Evolutionary conservation across 2,329 filamentous ascomycete species (phyloP), one percentile per base, ranked within the genome.

Genomic region (Aspergillus sp.): DNA sequence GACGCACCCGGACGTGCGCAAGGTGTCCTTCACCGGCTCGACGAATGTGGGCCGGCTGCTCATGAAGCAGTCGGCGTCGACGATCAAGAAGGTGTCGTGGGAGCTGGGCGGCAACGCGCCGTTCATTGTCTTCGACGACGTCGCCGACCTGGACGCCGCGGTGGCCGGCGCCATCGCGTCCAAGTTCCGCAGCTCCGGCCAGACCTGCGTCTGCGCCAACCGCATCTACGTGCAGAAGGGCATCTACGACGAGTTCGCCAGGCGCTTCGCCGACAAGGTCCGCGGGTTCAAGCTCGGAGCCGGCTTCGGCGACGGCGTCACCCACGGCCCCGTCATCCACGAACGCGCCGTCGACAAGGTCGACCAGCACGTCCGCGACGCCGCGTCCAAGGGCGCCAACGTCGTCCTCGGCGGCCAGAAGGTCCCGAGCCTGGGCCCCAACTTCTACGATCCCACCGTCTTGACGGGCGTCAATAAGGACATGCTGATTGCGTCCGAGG

Each of bases 41-140:
- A 80, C 75, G 1, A 67, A 68, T 27, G 75, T 80, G 3, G 75
- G 75, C 15, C 77, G 72, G 45, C 63, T 95, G 64, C 75, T 98
- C 34, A 94, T 95, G 86, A 82, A 83, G 66, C 88, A 95, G 61
- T 80, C 82, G 8, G 76, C 86, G 0, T 72, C 75, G 25, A 94
- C 86, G 0, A 66, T 86, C 16, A 96, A 96, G 72, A 84, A 84
- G 55, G 68, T 84, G 1, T 91, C 84, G 0, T 82, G 94, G 58
- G 89, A 96, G 58, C 80, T 96, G 1, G 89, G 89, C 34, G 91
- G 89, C 29, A 96, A 96, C 57, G 84, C 89, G 0, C 89, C 89
- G 1, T 93, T 95, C 57, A 95, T 96, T 45, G 86, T 96, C 20
- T 96, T 96, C 53, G 86, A 96, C 52, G 89, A 96, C 52, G 58